Percentiles rank a stretch among this genome's conserved stretches.
These are phyloP conservation scores for Eucalyptus dawsonii DNA, from an alignment of 345 rosid species.

Conservation along the genomic window DNA sequence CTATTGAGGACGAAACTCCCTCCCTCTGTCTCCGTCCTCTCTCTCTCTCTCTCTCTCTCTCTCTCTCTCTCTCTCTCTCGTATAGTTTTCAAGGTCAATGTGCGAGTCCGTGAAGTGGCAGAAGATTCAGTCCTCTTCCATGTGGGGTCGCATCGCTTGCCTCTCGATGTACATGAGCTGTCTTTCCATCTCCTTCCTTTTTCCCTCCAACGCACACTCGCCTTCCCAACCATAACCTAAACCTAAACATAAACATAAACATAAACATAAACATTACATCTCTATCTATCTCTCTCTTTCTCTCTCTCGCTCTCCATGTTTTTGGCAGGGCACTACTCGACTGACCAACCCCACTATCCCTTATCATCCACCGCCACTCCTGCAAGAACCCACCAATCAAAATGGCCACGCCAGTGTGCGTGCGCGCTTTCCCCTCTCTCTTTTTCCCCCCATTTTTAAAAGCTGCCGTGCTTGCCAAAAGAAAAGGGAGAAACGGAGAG, in stretches of 20 bases:
- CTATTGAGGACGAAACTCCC: background rate
- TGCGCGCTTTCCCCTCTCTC: background rate
- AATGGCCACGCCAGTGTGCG: background rate
- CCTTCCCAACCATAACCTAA: background rate
- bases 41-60: background rate
- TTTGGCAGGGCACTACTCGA: background rate
- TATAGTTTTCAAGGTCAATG: background rate
- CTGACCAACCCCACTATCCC: background rate
- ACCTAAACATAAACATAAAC: background rate
- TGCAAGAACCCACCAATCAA: background rate
- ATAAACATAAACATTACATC: background rate
- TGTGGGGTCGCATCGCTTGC: conserved; percentile 22
- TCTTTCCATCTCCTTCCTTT: background rate
- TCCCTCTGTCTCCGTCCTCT: background rate
- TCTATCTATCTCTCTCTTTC: background rate
- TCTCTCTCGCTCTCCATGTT: background rate
- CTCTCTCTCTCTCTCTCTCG: no score
- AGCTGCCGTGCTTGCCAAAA: background rate
- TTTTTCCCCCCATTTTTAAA: background rate
- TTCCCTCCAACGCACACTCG: background rate
- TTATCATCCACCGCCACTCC: background rate
- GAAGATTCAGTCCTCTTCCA: conserved; percentile 9
- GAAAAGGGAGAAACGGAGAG: background rate
- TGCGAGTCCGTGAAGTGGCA: conserved; percentile 31
- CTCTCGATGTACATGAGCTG: conserved; percentile 23